These are phyloP conservation scores for Penicillium malachiteum DNA, from an alignment of 495 filamentous ascomycete genomes.

Conservation along the genomic window DNA sequence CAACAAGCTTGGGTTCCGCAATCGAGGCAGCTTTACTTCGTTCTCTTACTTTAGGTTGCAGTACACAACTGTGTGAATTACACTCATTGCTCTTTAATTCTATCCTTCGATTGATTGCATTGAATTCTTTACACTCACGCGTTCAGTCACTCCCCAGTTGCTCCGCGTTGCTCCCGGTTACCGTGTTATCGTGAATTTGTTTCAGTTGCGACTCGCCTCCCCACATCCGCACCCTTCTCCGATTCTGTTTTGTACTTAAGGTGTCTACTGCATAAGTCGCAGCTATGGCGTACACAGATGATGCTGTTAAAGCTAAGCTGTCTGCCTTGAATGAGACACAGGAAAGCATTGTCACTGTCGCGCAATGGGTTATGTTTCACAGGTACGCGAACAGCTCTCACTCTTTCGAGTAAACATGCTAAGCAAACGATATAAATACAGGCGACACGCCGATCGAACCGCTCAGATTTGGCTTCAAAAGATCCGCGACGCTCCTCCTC, in stretches of 20 bases:
- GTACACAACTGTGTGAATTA: too few species aligned
- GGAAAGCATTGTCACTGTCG: constrained; percentile 90
- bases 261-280: not conserved
- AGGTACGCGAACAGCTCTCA: constrained; percentile 55
- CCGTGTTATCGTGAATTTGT: not conserved
- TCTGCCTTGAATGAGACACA: constrained; percentile 94
- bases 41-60: too few species aligned
- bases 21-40: constrained; percentile 1
- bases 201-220: not conserved
- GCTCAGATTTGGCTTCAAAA: constrained; percentile 86
- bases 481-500: constrained; percentile 76
- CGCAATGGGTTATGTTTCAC: constrained; percentile 99
- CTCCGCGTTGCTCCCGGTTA: constrained; percentile 5
- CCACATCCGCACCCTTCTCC: not conserved
- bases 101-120: not conserved
- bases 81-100: too few species aligned
- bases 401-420: constrained; percentile 15
- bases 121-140: not conserved
- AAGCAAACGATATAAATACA: constrained; percentile 33
- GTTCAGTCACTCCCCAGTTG: not conserved
- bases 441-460: constrained; percentile 85
- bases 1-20: too few species aligned
- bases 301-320: constrained; percentile 89
- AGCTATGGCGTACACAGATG: constrained; percentile 88
- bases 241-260: not conserved